phyloP scores from a whole-genome alignment of 2,329 filamentous ascomycete genomes.

The Cercospora sp. region DNA sequence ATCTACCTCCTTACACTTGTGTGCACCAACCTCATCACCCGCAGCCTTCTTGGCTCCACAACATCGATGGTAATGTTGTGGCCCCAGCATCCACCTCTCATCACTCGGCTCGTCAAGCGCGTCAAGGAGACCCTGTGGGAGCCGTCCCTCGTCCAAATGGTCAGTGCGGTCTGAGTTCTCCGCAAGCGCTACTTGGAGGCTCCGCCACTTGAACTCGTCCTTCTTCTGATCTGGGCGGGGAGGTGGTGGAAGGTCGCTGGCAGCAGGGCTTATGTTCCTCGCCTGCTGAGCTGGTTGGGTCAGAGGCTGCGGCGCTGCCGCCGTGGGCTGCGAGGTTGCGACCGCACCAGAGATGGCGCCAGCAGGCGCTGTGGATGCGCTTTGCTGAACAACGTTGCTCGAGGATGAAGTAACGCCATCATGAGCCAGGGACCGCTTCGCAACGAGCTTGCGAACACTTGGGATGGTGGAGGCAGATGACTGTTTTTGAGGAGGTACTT shows the following conservation, averaged over 20 bases:
- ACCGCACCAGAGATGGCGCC: background rate
- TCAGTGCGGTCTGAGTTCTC: background rate
- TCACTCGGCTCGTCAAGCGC: background rate
- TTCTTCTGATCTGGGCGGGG: background rate
- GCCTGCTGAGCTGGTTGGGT: background rate
- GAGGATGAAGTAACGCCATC: background rate
- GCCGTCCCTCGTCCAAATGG: background rate
- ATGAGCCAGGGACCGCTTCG: background rate
- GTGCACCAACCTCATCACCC: background rate
- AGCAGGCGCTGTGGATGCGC: background rate
- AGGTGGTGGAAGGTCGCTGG: background rate
- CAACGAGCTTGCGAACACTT: background rate
- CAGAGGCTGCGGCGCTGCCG: background rate
- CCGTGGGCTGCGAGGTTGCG: background rate
- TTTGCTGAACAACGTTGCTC: background rate
- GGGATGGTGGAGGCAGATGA: background rate
- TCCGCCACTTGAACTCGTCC: background rate
- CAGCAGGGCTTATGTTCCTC: background rate
- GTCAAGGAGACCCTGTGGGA: background rate
- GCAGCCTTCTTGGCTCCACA: conserved; percentile 9
- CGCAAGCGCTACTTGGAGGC: background rate
- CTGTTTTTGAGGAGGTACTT: background rate
- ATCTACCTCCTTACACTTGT: background rate
- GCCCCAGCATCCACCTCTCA: background rate
- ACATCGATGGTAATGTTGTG: background rate